These are phyloP conservation scores for Aethionema arabicum DNA, from an alignment of 345 rosid genomes.

Conservation along the genomic window DNA sequence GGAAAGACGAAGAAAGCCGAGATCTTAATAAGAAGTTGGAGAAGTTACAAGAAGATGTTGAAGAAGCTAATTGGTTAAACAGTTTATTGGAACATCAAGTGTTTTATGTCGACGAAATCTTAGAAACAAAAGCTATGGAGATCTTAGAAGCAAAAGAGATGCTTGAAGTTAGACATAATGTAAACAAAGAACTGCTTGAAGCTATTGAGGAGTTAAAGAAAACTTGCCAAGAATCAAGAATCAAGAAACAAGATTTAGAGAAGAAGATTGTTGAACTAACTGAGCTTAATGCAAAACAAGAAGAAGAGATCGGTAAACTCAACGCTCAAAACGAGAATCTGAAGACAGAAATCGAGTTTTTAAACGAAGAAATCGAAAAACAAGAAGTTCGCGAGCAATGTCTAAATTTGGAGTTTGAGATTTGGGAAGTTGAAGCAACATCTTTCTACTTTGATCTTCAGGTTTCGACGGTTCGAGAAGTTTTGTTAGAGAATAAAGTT, in stretches of 20 bases:
- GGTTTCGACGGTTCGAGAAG: slow-evolving; percentile 60
- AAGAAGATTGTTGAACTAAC: slow-evolving; percentile 45
- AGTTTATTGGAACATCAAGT: slow-evolving; percentile 54
- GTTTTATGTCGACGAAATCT: slow-evolving; percentile 48
- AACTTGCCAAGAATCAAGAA: slow-evolving; percentile 51
- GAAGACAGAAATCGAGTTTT: slow-evolving; percentile 44
- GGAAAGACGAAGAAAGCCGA: slow-evolving; percentile 51
- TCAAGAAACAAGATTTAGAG: slow-evolving; percentile 36
- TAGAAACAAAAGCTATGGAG: slow-evolving; percentile 51
- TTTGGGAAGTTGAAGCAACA: slow-evolving; percentile 93
- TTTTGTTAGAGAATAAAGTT: slow-evolving; percentile 67
- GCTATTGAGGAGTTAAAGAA: slow-evolving; percentile 61
- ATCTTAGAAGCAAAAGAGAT: slow-evolving; percentile 58
- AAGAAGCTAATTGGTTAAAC: slow-evolving; percentile 52
- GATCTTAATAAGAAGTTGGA: slow-evolving; percentile 48
- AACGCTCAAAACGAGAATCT: slow-evolving; percentile 47
- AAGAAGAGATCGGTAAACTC: slow-evolving; percentile 54
- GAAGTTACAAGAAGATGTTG: slow-evolving; percentile 53
- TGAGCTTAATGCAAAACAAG: slow-evolving; percentile 41
- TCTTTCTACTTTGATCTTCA: slow-evolving; percentile 89
- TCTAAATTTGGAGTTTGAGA: slow-evolving; percentile 70
- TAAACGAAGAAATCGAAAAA: slow-evolving; percentile 50
- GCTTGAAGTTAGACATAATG: slow-evolving; percentile 52
- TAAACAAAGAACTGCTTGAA: slow-evolving; percentile 48
- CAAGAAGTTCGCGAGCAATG: slow-evolving; percentile 57